Evolutionary conservation across 257 asterid species (phyloP).

Genomic region (Leptodermis oblonga): DNA sequence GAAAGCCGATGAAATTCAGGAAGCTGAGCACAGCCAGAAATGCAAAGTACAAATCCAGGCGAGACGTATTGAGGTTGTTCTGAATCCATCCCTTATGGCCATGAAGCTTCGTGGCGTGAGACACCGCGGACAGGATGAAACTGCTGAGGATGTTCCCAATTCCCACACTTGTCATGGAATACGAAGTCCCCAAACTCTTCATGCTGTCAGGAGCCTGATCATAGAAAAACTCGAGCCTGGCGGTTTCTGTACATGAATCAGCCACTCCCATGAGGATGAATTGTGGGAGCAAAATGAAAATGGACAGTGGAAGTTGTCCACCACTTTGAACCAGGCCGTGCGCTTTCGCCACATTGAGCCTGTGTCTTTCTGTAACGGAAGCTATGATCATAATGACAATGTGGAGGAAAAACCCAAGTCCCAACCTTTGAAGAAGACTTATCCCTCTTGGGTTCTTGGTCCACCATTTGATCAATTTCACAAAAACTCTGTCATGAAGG

Average conservation of each 20-base stretch:
- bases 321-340: constrained; percentile 25
- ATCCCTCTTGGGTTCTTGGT: constrained; percentile 78
- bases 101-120: constrained; percentile 44
- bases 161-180: constrained; percentile 62
- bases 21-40: constrained; percentile 52
- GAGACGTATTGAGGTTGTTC: constrained; percentile 72
- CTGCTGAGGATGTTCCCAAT: constrained; percentile 69
- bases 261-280: constrained; percentile 24
- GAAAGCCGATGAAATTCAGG: constrained; percentile 48
- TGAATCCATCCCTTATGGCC: constrained; percentile 54
- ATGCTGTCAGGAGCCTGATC: constrained; percentile 27
- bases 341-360: constrained; percentile 53
- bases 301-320: constrained; percentile 52
- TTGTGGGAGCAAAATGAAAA: constrained; percentile 42
- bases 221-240: constrained; percentile 24
- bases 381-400: constrained; percentile 63
- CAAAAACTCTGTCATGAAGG: constrained; percentile 54
- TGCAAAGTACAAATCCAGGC: constrained; percentile 66
- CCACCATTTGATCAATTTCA: constrained; percentile 34
- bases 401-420: constrained; percentile 68
- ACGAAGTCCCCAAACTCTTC: constrained; percentile 53
- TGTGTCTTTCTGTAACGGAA: constrained; percentile 45
- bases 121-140: constrained; percentile 47
- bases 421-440: constrained; percentile 73
- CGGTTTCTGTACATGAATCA: constrained; percentile 22